These are phyloP conservation scores for Teratosphaeria zuluensis DNA, from an alignment of 2,329 filamentous ascomycete genomes.

Conservation along the genomic window DNA sequence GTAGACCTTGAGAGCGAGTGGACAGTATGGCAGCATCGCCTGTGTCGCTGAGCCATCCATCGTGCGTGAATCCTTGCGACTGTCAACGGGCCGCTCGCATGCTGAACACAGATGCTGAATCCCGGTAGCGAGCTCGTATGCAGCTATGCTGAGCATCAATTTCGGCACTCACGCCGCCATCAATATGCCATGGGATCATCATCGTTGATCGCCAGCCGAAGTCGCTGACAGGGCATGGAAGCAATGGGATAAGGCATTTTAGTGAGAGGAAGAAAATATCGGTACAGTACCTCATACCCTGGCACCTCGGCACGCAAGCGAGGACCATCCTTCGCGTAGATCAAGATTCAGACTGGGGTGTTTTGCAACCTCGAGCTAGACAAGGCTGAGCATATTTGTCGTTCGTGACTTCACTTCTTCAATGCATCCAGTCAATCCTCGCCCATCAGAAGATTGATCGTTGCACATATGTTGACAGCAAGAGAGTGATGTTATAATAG, in stretches of 20 bases:
- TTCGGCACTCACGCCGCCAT: no score
- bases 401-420: not conserved
- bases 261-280: not conserved
- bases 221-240: not conserved
- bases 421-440: no score
- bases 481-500: no score
- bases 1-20: not conserved
- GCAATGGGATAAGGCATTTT: not conserved
- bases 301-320: constrained; percentile 1
- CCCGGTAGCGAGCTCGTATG: not conserved
- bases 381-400: not conserved
- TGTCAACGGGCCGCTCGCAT: not conserved
- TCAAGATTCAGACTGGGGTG: not conserved
- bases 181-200: not conserved
- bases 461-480: no score
- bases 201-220: not conserved
- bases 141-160: not conserved
- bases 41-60: not conserved
- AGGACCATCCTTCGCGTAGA: not conserved
- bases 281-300: not conserved
- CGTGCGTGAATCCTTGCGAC: no score
- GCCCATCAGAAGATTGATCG: no score
- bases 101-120: not conserved
- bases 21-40: not conserved
- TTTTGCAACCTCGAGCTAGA: not conserved